These are phyloP conservation scores for Melampsora americana DNA, from an alignment of 1,284 basidiomycete genomes.

Conservation along the genomic window DNA sequence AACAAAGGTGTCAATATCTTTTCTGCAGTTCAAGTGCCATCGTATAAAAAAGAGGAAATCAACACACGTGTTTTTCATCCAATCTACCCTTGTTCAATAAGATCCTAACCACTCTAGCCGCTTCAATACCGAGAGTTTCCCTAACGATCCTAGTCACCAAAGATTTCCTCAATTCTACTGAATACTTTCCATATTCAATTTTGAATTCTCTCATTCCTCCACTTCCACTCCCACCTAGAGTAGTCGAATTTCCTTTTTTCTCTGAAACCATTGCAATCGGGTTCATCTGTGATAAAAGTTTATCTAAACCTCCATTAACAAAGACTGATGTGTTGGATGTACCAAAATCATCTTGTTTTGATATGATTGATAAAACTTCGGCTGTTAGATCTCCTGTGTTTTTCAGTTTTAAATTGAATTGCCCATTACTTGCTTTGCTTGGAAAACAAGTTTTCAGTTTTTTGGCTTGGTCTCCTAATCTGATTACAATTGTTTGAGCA, in stretches of 20 bases:
- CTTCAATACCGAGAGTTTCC: constrained; percentile 32
- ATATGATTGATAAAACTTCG: constrained; percentile 31
- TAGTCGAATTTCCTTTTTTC: constrained; percentile 19
- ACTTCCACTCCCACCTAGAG: constrained; percentile 24
- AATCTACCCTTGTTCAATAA: constrained; percentile 32
- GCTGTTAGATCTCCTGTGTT: constrained; percentile 39
- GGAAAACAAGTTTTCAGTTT: constrained; percentile 31
- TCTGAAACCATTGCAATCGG: constrained; percentile 31
- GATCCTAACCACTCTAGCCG: constrained; percentile 32
- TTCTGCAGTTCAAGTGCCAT: neutral
- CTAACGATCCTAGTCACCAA: constrained; percentile 27
- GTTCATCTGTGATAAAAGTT: constrained; percentile 27
- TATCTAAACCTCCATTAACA: constrained; percentile 16
- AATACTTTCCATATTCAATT: constrained; percentile 29
- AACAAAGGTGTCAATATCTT: neutral
- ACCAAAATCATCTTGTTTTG: constrained; percentile 40
- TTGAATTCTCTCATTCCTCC: constrained; percentile 41
- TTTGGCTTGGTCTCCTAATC: constrained; percentile 24
- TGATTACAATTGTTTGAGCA: constrained; percentile 29
- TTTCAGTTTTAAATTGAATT: constrained; percentile 37
- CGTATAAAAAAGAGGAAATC: neutral
- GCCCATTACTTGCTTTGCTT: constrained; percentile 17
- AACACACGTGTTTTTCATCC: constrained; percentile 32
- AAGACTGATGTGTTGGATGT: constrained; percentile 19
- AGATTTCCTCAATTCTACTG: constrained; percentile 28